Conservation (phyloP, 805 yeast genomes). For the Candida pseudofarinosa region DNA sequence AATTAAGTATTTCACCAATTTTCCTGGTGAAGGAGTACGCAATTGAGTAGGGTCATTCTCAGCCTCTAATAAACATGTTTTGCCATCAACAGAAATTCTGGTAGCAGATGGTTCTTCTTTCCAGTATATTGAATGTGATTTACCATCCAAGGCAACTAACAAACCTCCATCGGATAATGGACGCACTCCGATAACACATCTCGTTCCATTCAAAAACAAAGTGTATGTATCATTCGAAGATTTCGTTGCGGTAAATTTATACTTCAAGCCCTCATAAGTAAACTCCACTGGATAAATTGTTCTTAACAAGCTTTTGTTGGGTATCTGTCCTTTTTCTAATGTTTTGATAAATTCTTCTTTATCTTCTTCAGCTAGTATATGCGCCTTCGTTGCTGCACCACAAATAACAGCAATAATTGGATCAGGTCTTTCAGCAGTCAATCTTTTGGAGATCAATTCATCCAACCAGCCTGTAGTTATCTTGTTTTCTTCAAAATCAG, state of each 20-base stretch:
- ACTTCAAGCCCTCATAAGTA: conserved; percentile 89
- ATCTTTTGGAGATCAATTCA: conserved; percentile 85
- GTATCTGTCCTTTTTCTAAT: conserved; percentile 95
- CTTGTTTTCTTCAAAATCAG: conserved; percentile 92
- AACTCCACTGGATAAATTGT: conserved; percentile 92
- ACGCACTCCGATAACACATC: conserved; percentile 81
- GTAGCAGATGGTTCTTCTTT: conserved; percentile 96
- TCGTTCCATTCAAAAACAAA: conserved; percentile 88
- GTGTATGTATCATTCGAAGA: conserved; percentile 83
- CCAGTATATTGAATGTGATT: conserved; percentile 94
- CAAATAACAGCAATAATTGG: conserved; percentile 85
- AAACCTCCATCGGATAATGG: conserved; percentile 94
- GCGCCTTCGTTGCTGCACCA: conserved; percentile 98
- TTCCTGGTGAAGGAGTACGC: conserved; percentile 99
- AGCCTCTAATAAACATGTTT: conserved; percentile 88
- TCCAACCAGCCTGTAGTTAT: conserved; percentile 99
- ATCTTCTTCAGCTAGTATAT: conserved; percentile 68
- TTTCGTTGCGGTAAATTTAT: conserved; percentile 93
- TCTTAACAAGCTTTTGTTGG: conserved; percentile 72
- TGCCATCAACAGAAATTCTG: conserved; percentile 89
- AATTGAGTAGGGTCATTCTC: conserved; percentile 99
- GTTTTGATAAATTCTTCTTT: conserved; percentile 65
- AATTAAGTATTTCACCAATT: conserved; percentile 86
- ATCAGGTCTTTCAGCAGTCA: conserved; percentile 97
- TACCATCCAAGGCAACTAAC: conserved; percentile 82